A percentile compares a stretch with the other conserved stretches of the same genome.
phyloP scores from a whole-genome alignment of 192 early-diverging fungal genomes.

The Rhizophagus prolifer region DNA sequence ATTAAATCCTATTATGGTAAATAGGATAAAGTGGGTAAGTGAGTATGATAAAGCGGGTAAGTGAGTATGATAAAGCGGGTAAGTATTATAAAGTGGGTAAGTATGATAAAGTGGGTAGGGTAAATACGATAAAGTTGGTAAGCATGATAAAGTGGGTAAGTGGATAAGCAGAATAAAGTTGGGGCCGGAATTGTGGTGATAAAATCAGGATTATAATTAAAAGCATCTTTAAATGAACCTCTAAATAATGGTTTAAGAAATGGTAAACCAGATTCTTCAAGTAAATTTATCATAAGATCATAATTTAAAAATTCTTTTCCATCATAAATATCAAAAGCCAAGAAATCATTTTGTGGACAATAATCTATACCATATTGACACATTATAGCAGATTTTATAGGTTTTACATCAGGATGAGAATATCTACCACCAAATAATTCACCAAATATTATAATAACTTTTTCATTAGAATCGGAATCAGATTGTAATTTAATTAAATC shows the following conservation, averaged over 20 bases:
- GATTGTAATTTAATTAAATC: neutral
- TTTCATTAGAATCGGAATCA: neutral
- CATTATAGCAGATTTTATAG: neutral
- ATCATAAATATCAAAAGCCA: constrained; percentile 15
- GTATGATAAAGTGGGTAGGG: no score
- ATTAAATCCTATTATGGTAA: neutral
- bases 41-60: no score
- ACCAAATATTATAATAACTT: neutral
- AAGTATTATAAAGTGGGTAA: no score
- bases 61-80: no score
- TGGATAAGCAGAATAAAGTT: no score
- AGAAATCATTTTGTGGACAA: constrained; percentile 2
- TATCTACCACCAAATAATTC: constrained; percentile 16
- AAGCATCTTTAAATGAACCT: constrained; percentile 13
- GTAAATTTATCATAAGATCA: neutral
- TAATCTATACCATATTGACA: constrained; percentile 13
- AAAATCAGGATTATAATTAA: constrained; percentile 5
- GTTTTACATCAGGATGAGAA: neutral
- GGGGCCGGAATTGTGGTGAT: neutral
- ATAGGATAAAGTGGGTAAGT: no score
- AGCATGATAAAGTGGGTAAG: no score
- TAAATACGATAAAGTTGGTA: no score
- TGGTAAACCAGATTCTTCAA: neutral
- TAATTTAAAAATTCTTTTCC: neutral
- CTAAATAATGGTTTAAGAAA: neutral